Percentiles rank a stretch among this genome's conserved stretches.
phyloP scores from a whole-genome alignment of 768 basidiomycete species.

The Leucocoprinus sp. region DNA sequence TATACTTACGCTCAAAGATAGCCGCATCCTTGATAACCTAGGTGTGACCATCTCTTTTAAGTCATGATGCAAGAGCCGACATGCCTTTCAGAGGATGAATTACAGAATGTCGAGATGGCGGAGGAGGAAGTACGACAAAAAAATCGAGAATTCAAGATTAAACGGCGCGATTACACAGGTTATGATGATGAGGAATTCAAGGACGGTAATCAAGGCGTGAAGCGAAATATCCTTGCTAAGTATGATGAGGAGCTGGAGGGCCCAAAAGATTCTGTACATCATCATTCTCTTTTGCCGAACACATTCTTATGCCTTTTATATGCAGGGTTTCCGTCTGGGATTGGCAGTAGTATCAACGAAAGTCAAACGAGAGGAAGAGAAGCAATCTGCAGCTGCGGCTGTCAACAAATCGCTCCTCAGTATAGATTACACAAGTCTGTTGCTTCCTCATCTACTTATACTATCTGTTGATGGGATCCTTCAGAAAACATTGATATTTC shows the following conservation, averaged over 20 bases:
- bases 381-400: slow-evolving; percentile 45
- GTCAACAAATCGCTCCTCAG: slow-evolving; percentile 77
- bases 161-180: slow-evolving; percentile 85
- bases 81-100: slow-evolving; percentile 76
- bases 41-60: slow-evolving; percentile 35
- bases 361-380: slow-evolving; percentile 33
- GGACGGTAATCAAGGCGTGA: slow-evolving; percentile 68
- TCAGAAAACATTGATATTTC: slow-evolving; percentile 75
- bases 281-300: not conserved
- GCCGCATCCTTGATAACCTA: slow-evolving; percentile 90
- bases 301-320: not conserved
- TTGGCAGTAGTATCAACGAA: slow-evolving; percentile 38
- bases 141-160: slow-evolving; percentile 78
- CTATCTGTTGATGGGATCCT: slow-evolving; percentile 13
- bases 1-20: slow-evolving; percentile 96
- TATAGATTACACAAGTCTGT: slow-evolving; percentile 87
- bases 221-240: slow-evolving; percentile 77
- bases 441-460: not conserved
- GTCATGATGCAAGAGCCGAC: not conserved
- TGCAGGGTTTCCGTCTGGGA: slow-evolving; percentile 84
- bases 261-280: slow-evolving; percentile 53
- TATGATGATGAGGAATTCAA: slow-evolving; percentile 95
- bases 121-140: slow-evolving; percentile 78
- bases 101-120: slow-evolving; percentile 93
- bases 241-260: slow-evolving; percentile 90